phyloP scores from a whole-genome alignment of 306 rosid species.

The Datisca glomerata region DNA sequence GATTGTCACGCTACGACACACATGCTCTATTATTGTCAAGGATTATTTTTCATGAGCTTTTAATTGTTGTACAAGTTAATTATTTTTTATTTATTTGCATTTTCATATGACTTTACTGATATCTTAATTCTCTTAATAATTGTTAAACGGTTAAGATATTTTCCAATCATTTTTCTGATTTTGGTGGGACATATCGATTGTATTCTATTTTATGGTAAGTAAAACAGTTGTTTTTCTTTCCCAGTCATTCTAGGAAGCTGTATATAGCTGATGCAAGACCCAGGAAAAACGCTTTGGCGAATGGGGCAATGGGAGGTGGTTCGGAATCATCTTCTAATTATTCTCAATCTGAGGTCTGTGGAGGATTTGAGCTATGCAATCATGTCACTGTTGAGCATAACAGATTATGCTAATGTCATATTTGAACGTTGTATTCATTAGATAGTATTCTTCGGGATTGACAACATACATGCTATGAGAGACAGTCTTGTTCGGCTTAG shows the following conservation, averaged over 20 bases:
- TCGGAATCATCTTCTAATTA: slow-evolving; percentile 94
- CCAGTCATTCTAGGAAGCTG: slow-evolving; percentile 47
- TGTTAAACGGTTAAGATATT: too few relatives aligned
- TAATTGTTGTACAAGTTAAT: too few relatives aligned
- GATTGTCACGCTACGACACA: too few relatives aligned
- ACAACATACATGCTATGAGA: slow-evolving; percentile 96
- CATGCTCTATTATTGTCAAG: too few relatives aligned
- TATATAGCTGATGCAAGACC: slow-evolving; percentile 97
- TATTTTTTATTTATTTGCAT: too few relatives aligned
- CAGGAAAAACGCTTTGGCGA: slow-evolving; percentile 91
- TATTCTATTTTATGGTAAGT: not conserved
- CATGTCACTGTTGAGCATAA: slow-evolving; percentile 9
- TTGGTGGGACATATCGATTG: too few relatives aligned
- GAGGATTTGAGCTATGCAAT: slow-evolving; percentile 16
- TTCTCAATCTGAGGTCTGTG: slow-evolving; percentile 76
- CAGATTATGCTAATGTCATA: slow-evolving; percentile 2
- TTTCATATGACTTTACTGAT: too few relatives aligned
- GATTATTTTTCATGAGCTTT: too few relatives aligned
- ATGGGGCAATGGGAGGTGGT: slow-evolving; percentile 99
- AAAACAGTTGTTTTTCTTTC: not conserved
- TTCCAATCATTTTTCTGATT: too few relatives aligned
- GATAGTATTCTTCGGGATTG: slow-evolving; percentile 93
- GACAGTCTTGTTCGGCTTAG: slow-evolving; percentile 90
- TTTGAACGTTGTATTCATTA: slow-evolving; percentile 17
- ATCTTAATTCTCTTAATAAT: too few relatives aligned